Evolutionary conservation across 116 monocot genomes (phyloP).

Genomic region (Dioscorea cayenensis): DNA sequence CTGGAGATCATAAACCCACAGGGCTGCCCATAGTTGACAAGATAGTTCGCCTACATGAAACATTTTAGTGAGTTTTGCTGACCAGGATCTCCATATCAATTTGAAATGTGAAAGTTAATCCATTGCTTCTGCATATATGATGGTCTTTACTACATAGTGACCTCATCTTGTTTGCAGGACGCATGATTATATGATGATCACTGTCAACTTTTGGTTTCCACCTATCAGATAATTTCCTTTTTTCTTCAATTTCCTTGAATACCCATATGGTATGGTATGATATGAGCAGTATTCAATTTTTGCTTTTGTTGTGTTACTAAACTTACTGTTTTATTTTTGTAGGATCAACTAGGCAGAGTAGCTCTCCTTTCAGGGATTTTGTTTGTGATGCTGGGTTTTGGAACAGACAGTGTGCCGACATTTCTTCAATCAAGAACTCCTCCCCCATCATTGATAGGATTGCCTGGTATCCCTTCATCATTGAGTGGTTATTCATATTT

Average conservation of each 20-base stretch:
- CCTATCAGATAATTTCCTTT: neutral
- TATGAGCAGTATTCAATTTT: neutral
- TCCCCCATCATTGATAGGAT: constrained; percentile 54
- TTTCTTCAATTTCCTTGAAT: neutral
- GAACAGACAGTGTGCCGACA: constrained; percentile 79
- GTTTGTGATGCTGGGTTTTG: constrained; percentile 86
- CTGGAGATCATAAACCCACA: neutral
- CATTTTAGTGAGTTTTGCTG: neutral
- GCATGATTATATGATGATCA: too few species aligned
- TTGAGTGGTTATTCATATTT: constrained; percentile 84
- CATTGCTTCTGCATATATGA: too few species aligned
- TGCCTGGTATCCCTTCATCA: constrained; percentile 69
- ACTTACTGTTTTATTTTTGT: constrained; percentile 5
- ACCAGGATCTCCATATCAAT: too few species aligned
- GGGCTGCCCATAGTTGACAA: neutral
- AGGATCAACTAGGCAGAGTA: constrained; percentile 97
- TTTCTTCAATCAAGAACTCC: constrained; percentile 80
- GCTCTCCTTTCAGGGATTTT: constrained; percentile 78
- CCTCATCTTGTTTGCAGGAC: too few species aligned
- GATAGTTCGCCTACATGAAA: neutral
- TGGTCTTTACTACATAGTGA: too few species aligned
- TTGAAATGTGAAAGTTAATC: too few species aligned
- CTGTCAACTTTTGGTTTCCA: too few species aligned
- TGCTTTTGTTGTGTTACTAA: neutral
- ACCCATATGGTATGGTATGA: neutral